A percentile compares a stretch with the other conserved stretches of the same genome.
These are phyloP conservation scores for Chlamydomonas sp. DNA, from an alignment of 139 green algal species.

Conservation along the genomic window DNA sequence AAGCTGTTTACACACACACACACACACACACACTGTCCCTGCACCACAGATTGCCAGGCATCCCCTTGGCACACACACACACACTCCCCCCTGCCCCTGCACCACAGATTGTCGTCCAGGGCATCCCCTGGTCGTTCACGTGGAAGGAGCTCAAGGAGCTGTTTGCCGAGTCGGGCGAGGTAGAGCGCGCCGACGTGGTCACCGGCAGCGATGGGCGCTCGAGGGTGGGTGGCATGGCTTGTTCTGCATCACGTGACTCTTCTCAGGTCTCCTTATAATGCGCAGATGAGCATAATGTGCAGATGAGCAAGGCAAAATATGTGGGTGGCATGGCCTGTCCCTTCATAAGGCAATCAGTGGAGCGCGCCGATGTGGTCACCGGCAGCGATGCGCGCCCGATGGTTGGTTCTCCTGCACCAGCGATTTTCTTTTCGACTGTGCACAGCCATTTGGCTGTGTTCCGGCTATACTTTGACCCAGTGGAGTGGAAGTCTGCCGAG, in stretches of 20 bases:
- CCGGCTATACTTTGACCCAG: too few relatives aligned
- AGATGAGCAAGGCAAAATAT: neutral
- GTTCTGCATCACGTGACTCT: too few relatives aligned
- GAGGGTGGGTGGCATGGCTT: slow-evolving; percentile 49
- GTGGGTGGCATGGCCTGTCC: neutral
- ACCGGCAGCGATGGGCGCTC: slow-evolving; percentile 68
- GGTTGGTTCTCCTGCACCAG: too few relatives aligned
- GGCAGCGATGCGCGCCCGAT: slow-evolving; percentile 69
- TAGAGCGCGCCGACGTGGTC: slow-evolving; percentile 67
- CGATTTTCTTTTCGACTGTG: too few relatives aligned
- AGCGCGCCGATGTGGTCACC: slow-evolving; percentile 64
- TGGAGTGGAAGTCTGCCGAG: too few relatives aligned
- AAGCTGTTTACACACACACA: too few relatives aligned
- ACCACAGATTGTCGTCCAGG: slow-evolving; percentile 87
- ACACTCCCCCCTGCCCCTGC: too few relatives aligned
- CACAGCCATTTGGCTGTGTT: too few relatives aligned
- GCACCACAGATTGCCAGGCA: too few relatives aligned
- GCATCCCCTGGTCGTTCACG: slow-evolving; percentile 80
- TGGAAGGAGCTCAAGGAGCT: slow-evolving; percentile 70
- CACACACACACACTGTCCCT: too few relatives aligned
- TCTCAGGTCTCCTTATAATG: neutral
- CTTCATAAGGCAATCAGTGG: too few relatives aligned
- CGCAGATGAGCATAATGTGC: neutral
- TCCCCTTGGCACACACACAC: too few relatives aligned
- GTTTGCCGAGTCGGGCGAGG: slow-evolving; percentile 55